Evolutionary conservation across 495 filamentous ascomycete species (phyloP).

Genomic region (Aspergillus ellipticus): DNA sequence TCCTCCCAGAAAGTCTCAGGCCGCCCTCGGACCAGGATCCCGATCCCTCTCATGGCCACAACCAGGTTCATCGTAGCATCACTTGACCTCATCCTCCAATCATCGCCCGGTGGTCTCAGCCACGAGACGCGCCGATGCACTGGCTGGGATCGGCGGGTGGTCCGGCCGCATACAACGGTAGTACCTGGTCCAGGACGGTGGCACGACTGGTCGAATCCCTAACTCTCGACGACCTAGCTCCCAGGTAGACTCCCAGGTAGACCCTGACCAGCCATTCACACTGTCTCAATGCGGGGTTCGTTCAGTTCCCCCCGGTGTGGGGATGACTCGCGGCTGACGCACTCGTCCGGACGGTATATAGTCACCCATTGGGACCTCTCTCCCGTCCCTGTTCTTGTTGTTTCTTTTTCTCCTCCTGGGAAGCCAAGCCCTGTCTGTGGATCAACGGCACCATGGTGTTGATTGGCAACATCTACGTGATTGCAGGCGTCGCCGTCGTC

Average conservation of each 20-base stretch:
- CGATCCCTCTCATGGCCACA: conserved; percentile 1
- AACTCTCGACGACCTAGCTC: neutral
- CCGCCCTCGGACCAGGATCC: neutral
- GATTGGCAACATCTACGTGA: conserved; percentile 69
- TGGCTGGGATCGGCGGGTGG: neutral
- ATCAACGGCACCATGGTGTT: conserved; percentile 19
- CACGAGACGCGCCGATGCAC: neutral
- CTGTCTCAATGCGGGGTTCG: neutral
- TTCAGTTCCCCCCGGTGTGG: neutral
- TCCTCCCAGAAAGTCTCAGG: neutral
- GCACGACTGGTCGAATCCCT: neutral
- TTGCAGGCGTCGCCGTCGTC: conserved; percentile 70
- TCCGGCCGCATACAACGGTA: neutral
- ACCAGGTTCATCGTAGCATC: neutral
- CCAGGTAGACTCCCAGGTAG: too few species aligned
- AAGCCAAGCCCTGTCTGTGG: neutral
- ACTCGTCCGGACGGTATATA: neutral
- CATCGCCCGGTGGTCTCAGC: neutral
- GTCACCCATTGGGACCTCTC: neutral
- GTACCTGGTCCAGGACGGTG: neutral
- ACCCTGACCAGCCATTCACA: too few species aligned
- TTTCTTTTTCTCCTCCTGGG: neutral
- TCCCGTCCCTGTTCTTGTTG: neutral
- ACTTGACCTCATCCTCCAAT: neutral
- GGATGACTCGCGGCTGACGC: neutral